Evolutionary conservation across 371 early-diverging fungal species (phyloP).

Genomic region (Dinochytrium kinnereticum): DNA sequence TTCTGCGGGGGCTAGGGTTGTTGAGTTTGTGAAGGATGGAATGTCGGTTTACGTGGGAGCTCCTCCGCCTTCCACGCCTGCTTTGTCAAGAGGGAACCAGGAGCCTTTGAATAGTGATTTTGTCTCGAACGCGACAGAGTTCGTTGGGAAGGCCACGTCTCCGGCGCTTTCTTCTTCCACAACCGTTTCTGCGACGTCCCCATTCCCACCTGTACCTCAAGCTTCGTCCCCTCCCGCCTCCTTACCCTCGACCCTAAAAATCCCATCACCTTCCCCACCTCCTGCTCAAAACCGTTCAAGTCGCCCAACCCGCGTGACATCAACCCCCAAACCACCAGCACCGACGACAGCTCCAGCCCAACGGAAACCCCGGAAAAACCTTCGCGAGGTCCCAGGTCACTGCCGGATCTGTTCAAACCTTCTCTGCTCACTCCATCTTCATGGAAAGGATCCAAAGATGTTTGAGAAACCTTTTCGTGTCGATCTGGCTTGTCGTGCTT

Average conservation of each 20-base stretch:
- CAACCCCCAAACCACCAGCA: not conserved
- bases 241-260: no score
- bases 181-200: not conserved
- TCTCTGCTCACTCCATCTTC: not conserved
- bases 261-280: no score
- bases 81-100: not conserved
- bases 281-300: not conserved
- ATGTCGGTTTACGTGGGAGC: not conserved
- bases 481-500: not conserved
- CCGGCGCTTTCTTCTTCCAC: not conserved
- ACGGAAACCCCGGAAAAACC: constrained; percentile 4
- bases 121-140: not conserved
- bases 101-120: no score
- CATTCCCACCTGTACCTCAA: not conserved
- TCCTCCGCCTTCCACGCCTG: not conserved
- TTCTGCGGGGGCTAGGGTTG: no score
- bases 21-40: not conserved
- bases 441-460: not conserved
- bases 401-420: not conserved
- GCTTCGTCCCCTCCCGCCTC: not conserved
- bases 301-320: not conserved
- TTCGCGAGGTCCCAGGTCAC: not conserved
- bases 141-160: not conserved
- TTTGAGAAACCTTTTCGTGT: constrained; percentile 9
- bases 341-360: not conserved